Conservation (phyloP, 306 rosid species). For the Quercus rubra region DNA sequence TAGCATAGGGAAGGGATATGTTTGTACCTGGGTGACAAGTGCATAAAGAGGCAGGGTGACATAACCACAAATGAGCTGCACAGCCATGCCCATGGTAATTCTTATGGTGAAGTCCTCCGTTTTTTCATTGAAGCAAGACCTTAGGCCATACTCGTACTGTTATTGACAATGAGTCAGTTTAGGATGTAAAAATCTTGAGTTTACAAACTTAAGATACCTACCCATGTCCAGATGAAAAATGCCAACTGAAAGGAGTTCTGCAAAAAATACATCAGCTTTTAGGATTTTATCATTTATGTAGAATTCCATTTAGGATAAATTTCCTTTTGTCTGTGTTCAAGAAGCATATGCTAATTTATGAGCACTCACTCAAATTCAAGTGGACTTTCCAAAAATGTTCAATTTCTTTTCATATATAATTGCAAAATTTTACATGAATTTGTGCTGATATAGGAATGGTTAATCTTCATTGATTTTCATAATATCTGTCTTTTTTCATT, state of each 20-base stretch:
- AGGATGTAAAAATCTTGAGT: neutral
- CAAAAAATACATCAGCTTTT: neutral
- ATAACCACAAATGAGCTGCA: constrained; percentile 66
- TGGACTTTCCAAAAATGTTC: neutral
- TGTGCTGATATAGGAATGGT: neutral
- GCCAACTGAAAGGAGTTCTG: constrained; percentile 79
- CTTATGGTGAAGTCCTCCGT: constrained; percentile 42
- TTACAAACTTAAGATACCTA: constrained; percentile 27
- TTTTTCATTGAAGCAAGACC: constrained; percentile 56
- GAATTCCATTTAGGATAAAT: neutral
- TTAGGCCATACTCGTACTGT: constrained; percentile 67
- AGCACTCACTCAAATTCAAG: neutral
- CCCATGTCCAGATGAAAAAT: constrained; percentile 78
- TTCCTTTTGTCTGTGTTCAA: neutral
- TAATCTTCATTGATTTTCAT: neutral
- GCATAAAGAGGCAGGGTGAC: constrained; percentile 71
- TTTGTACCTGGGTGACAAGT: constrained; percentile 60
- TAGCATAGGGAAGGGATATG: neutral
- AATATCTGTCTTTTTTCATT: neutral
- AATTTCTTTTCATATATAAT: neutral
- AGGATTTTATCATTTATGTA: neutral
- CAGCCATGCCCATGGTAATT: constrained; percentile 52
- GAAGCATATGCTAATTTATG: neutral
- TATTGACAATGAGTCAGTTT: constrained; percentile 22
- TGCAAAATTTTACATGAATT: neutral